Evolutionary conservation across 2,329 filamentous ascomycete species (phyloP), one percentile per base, ranked within the genome.

Genomic region (Xylaria sp.): DNA sequence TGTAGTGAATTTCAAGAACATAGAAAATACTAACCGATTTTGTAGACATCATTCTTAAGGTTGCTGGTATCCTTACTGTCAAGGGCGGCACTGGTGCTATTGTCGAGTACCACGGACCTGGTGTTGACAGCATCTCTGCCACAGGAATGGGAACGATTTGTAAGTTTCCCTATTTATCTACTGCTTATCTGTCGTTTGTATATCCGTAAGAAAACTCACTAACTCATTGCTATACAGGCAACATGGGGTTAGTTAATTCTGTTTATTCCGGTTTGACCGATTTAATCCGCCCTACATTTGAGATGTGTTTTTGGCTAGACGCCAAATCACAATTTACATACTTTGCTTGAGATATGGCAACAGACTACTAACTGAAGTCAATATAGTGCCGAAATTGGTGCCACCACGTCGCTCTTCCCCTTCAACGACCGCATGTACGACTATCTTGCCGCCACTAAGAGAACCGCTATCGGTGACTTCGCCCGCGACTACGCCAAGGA

Each of bases 351-450:
- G 25, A 34, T 15, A 56, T 61, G 28, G 43, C 23, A 57, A 30
- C 53, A 66, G 57, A 56, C 32, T 25, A 39, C 56, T 72, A 69
- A 68, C 73, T 73, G 56, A 72, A 45, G n/a, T 45, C 28, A 50
- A 46, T 60, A 30, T 45, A 70, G 84, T 78, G 89, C 90, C 74
- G 90, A 92, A 76, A 92, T 92, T 72, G 91, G 92, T 77, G 91
- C 94, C 67, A 98, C 95, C 23, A 97, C 95, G 63, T 97, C 94
- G 18, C 79, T 98, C 52, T 99, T 99, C 91, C 94, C 94, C 75
- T 99, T 97, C 90, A 97, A 97, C 85, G 93, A 97, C 82, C 90
- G 92, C 79, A 97, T 97, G 94, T 93, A 97, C 86, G 92, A 97
- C 80, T 99, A 98, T 85, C 89, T 99, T 50, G 85, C 85, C 52